Evolutionary conservation across 73 alveolate genomes (phyloP).

Genomic region (Symbiodinium natans): DNA sequence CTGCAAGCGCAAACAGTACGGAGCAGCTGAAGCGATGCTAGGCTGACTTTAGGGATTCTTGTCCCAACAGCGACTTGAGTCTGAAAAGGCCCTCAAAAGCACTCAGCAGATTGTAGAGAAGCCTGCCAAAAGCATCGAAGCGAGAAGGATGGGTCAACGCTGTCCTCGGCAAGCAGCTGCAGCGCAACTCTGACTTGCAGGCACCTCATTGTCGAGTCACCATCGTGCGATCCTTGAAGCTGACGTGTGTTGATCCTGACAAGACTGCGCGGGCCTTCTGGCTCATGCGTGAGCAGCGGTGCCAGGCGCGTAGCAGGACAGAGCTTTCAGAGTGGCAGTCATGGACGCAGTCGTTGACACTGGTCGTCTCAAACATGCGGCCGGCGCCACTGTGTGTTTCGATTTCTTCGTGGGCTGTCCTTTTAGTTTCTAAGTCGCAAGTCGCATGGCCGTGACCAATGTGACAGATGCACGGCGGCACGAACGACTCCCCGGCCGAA

Average conservation of each 20-base stretch:
- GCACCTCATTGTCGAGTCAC: not conserved
- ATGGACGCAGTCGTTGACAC: too few relatives aligned
- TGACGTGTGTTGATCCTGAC: too few relatives aligned
- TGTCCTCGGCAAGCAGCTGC: conserved; percentile 60
- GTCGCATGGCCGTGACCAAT: too few relatives aligned
- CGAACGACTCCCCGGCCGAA: conserved; percentile 2
- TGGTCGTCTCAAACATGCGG: too few relatives aligned
- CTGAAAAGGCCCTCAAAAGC: too few relatives aligned
- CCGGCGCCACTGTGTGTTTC: too few relatives aligned
- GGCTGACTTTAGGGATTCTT: not conserved
- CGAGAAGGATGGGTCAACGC: conserved; percentile 38
- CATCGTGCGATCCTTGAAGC: too few relatives aligned
- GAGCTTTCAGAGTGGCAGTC: not conserved
- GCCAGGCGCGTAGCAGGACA: conserved; percentile 18
- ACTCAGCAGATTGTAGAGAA: too few relatives aligned
- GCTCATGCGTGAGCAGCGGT: conserved; percentile 56
- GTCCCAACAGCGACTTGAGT: too few relatives aligned
- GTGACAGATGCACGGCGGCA: conserved; percentile 5
- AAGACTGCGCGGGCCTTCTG: conserved; percentile 34
- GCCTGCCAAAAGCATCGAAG: too few relatives aligned
- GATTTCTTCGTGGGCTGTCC: too few relatives aligned
- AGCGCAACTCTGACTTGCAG: conserved; percentile 21
- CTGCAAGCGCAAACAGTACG: not conserved
- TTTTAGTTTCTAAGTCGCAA: too few relatives aligned
- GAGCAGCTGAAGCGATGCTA: not conserved